Base-by-base conservation (phyloP, 2,329 filamentous ascomycete species). In the Neofusicoccum umdonicola region DNA sequence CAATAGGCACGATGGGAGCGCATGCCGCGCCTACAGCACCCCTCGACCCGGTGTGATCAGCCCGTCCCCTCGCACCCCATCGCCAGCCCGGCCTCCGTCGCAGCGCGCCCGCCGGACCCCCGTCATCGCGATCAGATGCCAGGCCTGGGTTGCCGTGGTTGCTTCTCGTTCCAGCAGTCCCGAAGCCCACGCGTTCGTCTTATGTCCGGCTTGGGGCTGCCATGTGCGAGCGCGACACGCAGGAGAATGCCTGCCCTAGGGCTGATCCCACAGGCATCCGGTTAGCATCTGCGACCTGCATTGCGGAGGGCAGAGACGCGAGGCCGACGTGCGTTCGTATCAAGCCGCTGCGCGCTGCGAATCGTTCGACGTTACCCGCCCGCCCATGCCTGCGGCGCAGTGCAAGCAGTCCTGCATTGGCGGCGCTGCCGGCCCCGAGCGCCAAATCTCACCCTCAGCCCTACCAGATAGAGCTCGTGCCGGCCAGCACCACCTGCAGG, bases 361-460 rank as follows among this genome's bases (percentile, higher is more conserved):
- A 31, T 31, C 27, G 27, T 31, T 31, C 27, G 27, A 31, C 27
- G 27, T 5, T 31, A 31, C 4, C 27, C 7, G 37, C 37, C 6
- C 37, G 6, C 37, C 37, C 37, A 15, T 39, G 11, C 11, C 13
- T 15, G 13, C 37, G 37, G 37, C 13, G 11, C 11, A 39, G 11
- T 39, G 9, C 13, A 12, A 12, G 37, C 37, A 39, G 37, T 13
- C 31, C n/a, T 63, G 61, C 51, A 54, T 54, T n/a, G 60, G 60
- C 44, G 45, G 45, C 47, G 51, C 45, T 7, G 37, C 31, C 39
- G 48, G 60, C 60, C 27, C 50, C 37, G 48, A 51, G 48, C 48
- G 60, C 50, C 50, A 54, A 52, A 65, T 65, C 63, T 65, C 56
- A 65, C 63, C 54, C 52, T 65, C 63, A 65, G 63, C 63, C 63